Conservation (phyloP, 768 basidiomycete genomes). For the Russula ochroleuca region DNA sequence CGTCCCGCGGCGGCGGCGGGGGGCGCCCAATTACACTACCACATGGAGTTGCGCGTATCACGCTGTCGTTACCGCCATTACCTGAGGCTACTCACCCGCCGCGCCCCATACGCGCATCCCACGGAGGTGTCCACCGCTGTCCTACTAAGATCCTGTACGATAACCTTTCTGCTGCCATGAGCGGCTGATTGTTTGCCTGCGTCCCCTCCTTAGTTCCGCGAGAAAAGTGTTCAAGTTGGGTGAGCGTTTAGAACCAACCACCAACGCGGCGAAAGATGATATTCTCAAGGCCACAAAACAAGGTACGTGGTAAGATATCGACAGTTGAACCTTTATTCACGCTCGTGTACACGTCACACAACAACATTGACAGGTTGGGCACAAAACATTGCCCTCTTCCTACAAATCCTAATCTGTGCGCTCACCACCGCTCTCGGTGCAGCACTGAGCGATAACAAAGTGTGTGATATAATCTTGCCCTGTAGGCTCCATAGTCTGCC, state of each 20-base stretch:
- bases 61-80: not conserved
- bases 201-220: not conserved
- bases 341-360: not conserved
- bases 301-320: constrained; percentile 7
- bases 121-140: not conserved
- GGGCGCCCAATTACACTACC: not conserved
- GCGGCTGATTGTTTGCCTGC: not conserved
- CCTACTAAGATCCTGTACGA: not conserved
- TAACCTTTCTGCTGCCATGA: not conserved
- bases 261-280: not conserved
- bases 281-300: not conserved
- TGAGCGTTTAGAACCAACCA: constrained; percentile 10
- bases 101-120: not conserved
- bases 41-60: not conserved
- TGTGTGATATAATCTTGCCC: not conserved
- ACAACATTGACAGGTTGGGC: constrained; percentile 22
- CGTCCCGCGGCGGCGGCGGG: not conserved
- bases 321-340: not conserved
- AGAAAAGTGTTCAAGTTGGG: not conserved
- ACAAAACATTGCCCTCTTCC: constrained; percentile 31
- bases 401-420: constrained; percentile 33
- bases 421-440: constrained; percentile 33
- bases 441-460: constrained; percentile 28
- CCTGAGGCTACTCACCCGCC: not conserved
- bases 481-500: not conserved